phyloP scores from a whole-genome alignment of 371 early-diverging fungal genomes.

The Rhizopus arrhizus region DNA sequence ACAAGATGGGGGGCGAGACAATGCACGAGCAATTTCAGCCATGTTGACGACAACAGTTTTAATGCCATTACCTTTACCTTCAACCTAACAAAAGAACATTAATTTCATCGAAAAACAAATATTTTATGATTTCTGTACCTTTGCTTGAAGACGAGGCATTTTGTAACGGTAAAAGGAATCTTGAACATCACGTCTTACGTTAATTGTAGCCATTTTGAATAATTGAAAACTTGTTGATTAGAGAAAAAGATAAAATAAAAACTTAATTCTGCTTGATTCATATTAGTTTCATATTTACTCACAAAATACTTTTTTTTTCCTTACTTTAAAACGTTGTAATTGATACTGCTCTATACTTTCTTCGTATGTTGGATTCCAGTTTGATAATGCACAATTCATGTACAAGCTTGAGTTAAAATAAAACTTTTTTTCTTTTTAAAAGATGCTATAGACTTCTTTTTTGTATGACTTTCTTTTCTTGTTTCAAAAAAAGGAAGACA shows the following conservation, averaged over 20 bases:
- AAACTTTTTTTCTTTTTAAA: conserved; percentile 15
- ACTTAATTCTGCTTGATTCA: not conserved
- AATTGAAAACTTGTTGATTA: conserved; percentile 15
- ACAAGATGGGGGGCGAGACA: conserved; percentile 90
- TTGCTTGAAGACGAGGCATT: conserved; percentile 94
- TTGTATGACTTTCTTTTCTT: conserved; percentile 8
- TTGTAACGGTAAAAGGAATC: conserved; percentile 99
- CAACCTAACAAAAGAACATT: conserved; percentile 61
- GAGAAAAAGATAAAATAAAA: conserved; percentile 5
- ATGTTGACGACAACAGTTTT: conserved; percentile 99
- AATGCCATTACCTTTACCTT: conserved; percentile 99
- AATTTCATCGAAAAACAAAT: not conserved
- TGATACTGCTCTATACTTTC: conserved; percentile 49
- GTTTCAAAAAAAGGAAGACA: conserved; percentile 15
- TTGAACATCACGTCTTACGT: conserved; percentile 84
- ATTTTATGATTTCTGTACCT: conserved; percentile 48
- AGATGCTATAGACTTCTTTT: conserved; percentile 7
- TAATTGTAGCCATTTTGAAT: conserved; percentile 77
- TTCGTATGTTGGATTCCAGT: conserved; percentile 46
- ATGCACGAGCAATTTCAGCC: conserved; percentile 90
- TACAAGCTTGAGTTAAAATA: conserved; percentile 33
- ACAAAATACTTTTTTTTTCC: conserved; percentile 9
- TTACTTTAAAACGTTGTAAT: conserved; percentile 51
- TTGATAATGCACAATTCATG: conserved; percentile 53
- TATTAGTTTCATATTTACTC: not conserved